These are phyloP conservation scores for Rhizopogon sp. DNA, from an alignment of 768 basidiomycete species.

Conservation along the genomic window DNA sequence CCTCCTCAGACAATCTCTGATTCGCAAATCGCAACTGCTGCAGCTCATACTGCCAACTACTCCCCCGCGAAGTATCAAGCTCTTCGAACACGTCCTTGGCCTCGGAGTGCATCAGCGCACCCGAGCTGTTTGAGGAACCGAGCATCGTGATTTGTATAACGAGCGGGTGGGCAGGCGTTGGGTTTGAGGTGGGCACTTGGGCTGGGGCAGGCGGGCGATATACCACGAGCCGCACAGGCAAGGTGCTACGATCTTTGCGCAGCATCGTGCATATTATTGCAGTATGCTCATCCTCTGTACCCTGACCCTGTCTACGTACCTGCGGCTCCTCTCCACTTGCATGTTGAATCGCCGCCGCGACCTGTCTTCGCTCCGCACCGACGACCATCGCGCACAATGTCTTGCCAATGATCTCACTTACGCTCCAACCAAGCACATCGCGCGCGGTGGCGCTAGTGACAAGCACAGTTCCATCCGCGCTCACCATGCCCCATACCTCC, in stretches of 20 bases:
- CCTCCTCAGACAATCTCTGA: conserved; percentile 56
- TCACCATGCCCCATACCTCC: conserved; percentile 56
- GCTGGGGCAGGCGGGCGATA: conserved; percentile 28
- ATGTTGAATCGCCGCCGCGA: conserved; percentile 9
- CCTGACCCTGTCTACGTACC: conserved; percentile 10
- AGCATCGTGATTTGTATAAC: conserved; percentile 26
- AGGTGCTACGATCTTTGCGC: conserved; percentile 30
- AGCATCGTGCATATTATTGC: conserved; percentile 32
- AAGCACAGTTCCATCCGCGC: conserved; percentile 42
- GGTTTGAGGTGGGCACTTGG: not conserved
- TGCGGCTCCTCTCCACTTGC: conserved; percentile 14
- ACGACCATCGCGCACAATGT: conserved; percentile 35
- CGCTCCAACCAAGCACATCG: conserved; percentile 64
- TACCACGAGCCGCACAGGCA: conserved; percentile 30
- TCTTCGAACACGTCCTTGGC: conserved; percentile 62
- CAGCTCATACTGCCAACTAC: conserved; percentile 92
- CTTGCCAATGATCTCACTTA: conserved; percentile 49
- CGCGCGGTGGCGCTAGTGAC: conserved; percentile 44
- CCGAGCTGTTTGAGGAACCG: not conserved
- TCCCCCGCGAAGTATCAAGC: conserved; percentile 58
- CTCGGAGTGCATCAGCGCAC: conserved; percentile 9
- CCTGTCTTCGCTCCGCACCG: conserved; percentile 15
- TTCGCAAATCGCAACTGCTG: conserved; percentile 78
- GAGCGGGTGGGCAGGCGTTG: conserved; percentile 18
- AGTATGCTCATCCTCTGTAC: conserved; percentile 13